These are phyloP conservation scores for Gyromitra esculenta DNA, from an alignment of 2,329 filamentous ascomycete species.

Conservation along the genomic window DNA sequence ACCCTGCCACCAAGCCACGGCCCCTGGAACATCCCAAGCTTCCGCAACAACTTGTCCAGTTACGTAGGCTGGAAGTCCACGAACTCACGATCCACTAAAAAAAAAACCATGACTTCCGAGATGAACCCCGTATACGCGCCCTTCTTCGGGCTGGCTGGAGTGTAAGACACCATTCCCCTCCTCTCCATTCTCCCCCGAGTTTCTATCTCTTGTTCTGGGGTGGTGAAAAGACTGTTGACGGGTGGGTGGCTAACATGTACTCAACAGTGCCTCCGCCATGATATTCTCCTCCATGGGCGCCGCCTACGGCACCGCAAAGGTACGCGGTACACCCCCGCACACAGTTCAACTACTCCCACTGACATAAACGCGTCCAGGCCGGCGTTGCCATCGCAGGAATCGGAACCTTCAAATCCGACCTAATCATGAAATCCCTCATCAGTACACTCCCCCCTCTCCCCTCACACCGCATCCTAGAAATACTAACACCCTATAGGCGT, in stretches of 20 bases:
- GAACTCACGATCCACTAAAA: slow-evolving; percentile 32
- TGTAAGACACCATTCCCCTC: slow-evolving; percentile 63
- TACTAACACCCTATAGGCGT: slow-evolving; percentile 71
- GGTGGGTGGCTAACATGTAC: slow-evolving; percentile 21
- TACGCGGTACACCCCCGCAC: not conserved
- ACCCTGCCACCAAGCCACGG: slow-evolving; percentile 25
- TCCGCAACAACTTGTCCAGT: slow-evolving; percentile 33
- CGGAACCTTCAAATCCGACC: slow-evolving; percentile 82
- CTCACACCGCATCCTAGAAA: slow-evolving; percentile 65
- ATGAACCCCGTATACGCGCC: slow-evolving; percentile 82
- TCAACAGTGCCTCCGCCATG: slow-evolving; percentile 48
- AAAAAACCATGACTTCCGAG: slow-evolving; percentile 62
- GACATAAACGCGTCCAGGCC: slow-evolving; percentile 64
- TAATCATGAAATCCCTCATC: slow-evolving; percentile 77
- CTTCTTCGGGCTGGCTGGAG: slow-evolving; percentile 77
- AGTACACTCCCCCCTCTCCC: not conserved
- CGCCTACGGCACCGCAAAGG: slow-evolving; percentile 81
- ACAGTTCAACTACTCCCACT: slow-evolving; percentile 3
- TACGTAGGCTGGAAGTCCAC: slow-evolving; percentile 19
- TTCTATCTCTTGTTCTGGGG: not conserved
- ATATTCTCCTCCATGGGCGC: slow-evolving; percentile 67
- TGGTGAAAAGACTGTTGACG: not conserved
- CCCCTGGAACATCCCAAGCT: not conserved
- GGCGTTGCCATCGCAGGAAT: slow-evolving; percentile 88
- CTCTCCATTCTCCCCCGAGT: slow-evolving; percentile 58